phyloP scores from a whole-genome alignment of 352 stramenopile species.

The Phytopythium mirpurense region DNA sequence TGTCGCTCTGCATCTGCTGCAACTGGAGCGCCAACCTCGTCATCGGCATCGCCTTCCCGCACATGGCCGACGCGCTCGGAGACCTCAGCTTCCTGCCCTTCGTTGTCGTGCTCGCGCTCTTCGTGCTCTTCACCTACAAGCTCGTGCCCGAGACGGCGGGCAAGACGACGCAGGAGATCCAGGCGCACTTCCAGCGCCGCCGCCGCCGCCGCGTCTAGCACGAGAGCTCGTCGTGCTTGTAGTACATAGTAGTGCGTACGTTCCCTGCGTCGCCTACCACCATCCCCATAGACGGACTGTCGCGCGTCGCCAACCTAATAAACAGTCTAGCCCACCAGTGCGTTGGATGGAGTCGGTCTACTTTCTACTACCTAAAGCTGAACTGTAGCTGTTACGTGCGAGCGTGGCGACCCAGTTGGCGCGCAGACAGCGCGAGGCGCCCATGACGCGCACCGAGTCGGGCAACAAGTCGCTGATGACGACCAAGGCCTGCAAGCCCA shows the following conservation, averaged over 20 bases:
- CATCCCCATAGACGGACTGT: neutral
- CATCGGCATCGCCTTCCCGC: constrained; percentile 23
- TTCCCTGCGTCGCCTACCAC: too few relatives aligned
- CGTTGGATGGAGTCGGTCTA: constrained; percentile 6
- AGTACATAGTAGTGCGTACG: too few relatives aligned
- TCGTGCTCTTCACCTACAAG: constrained; percentile 15
- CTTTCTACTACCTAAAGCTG: too few relatives aligned
- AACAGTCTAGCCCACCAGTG: neutral
- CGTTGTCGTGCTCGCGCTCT: constrained; percentile 12
- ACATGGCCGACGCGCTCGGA: constrained; percentile 12
- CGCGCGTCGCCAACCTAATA: neutral
- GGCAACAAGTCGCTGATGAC: constrained; percentile 36
- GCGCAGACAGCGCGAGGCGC: constrained; percentile 20
- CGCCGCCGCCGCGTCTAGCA: constrained; percentile 1
- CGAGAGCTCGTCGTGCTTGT: too few relatives aligned
- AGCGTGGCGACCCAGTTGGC: constrained; percentile 24
- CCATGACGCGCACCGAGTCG: constrained; percentile 24
- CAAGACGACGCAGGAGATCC: constrained; percentile 23
- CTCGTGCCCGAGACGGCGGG: constrained; percentile 20
- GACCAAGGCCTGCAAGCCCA: constrained; percentile 29
- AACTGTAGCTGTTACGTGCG: too few relatives aligned
- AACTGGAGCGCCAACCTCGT: constrained; percentile 20
- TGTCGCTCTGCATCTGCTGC: constrained; percentile 12
- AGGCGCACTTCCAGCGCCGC: constrained; percentile 15
- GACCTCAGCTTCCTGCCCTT: constrained; percentile 22